Conservation (phyloP, 2,329 filamentous ascomycete genomes). For the Emergomyces orientalis region DNA sequence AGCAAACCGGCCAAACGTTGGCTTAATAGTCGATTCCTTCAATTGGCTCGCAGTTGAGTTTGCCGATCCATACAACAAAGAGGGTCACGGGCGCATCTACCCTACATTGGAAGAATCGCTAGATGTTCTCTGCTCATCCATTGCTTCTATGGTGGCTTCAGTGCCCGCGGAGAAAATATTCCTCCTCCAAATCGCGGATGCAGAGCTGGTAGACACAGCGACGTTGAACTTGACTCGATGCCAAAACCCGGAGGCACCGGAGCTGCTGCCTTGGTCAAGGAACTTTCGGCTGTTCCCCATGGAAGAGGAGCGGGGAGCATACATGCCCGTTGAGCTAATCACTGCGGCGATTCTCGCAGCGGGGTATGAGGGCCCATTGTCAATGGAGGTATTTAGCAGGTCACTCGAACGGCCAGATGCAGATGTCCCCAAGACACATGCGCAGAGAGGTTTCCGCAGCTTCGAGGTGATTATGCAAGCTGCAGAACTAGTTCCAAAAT, state of each 20-base stretch:
- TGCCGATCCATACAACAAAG: conserved; percentile 6
- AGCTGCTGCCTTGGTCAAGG: conserved; percentile 2
- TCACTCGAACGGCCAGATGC: conserved; percentile 1
- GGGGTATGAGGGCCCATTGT: conserved; percentile 3
- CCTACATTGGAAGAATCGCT: conserved; percentile 4
- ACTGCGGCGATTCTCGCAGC: conserved; percentile 4
- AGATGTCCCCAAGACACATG: conserved; percentile 4
- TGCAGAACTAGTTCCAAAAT: conserved; percentile 4
- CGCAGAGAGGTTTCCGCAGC: not conserved
- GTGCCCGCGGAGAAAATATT: conserved; percentile 7
- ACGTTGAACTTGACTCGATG: conserved; percentile 4
- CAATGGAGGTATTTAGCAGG: conserved; percentile 6
- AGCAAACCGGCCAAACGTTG: conserved; percentile 3
- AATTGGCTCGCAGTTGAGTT: conserved; percentile 7
- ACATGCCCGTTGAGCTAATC: conserved; percentile 6
- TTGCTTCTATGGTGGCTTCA: conserved; percentile 6
- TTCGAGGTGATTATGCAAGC: conserved; percentile 6
- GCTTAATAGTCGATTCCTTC: conserved; percentile 4
- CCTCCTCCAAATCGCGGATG: conserved; percentile 6
- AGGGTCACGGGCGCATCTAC: conserved; percentile 6
- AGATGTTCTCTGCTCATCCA: conserved; percentile 4
- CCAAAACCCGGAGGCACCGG: not conserved
- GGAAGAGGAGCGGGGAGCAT: conserved; percentile 3
- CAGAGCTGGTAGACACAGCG: not conserved
- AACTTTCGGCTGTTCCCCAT: conserved; percentile 4